Base-by-base conservation (phyloP, 306 rosid genomes). In the Trifolium repens region DNA sequence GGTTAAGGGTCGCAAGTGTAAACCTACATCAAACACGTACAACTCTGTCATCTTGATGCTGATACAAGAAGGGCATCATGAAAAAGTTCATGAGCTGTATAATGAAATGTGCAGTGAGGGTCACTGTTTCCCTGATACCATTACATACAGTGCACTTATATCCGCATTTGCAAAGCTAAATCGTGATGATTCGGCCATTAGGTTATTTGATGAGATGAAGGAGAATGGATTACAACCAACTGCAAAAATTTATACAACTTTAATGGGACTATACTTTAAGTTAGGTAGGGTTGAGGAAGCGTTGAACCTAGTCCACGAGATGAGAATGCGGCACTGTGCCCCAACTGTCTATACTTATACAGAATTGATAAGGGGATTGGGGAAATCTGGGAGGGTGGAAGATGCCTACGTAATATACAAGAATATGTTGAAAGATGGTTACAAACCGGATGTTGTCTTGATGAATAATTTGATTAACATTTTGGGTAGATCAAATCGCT, bases 201-300 rank as follows among this genome's bases (percentile, higher is more conserved):
- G 91, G 35, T 84, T 94, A 76, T 91, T 88, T 78, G 88, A 91
- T 17, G 96, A 94, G 81, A 94, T 91, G 97, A 90, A 91, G 89
- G 96, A 85, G 74, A 94, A 87, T 81, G 93, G 96, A 42, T 79
- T 94, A 44, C 89, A 89, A 67, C 97, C 97, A 6, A 88, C 88
- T 5, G 87, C 84, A 5, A 94, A 88, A 87, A 94, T 91, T 59
- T 91, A 91, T 80, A 91, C 94, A 15, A 89, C 82, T 34, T 52
- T 94, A 22, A 66, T 91, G 85, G 94, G 81, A 74, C 85, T 86
- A 53, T 81, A 88, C 83, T 88, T 94, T 69, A 91, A 89, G 86
- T 69, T 81, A 78, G 92, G 91, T 5, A 71, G 73, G 79, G 88
- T 85, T 79, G 97, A 88, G 73, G 84, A 83, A 72, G 94, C 98